Evolutionary conservation across 169 alveolate species (phyloP), one percentile per base, ranked within the genome.

Genomic region (Plasmodium gallinaceum): DNA sequence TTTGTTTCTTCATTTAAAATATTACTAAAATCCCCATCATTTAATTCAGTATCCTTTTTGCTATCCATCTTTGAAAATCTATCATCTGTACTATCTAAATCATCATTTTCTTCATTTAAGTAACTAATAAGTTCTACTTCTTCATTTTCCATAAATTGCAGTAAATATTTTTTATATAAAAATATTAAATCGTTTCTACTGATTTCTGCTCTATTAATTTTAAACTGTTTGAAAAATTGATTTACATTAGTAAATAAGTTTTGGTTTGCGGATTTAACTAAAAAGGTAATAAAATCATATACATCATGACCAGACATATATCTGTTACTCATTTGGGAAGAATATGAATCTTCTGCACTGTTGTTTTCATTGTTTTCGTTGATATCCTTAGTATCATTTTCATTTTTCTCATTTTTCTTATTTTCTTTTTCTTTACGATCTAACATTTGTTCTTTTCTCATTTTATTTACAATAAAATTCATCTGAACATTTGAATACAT

Each of bases 231-330:
- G 46, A 86, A 86, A 86, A 86, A 86, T 10, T 86, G 92, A 32
- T 86, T 86, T 4, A 86, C 75, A 60, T 86, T 86, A n/a, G 92
- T 86, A 64, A 86, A 86, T 42, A 86, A 65, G 52, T 86, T 86
- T 62, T 86, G 92, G 58, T 86, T 86, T 0, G 92, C 92, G 2
- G 92, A 69, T 20, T 74, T 71, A 24, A 86, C 87, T 62, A 86
- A 71, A 37, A 86, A 86, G 14, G 92, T 86, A 46, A 86, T 86
- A 60, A 86, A 86, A 24, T 86, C 92, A 20, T 86, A 61, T 64
- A 86, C 87, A 51, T 86, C 92, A 3, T 86, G 78, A 12, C 92
- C 92, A n/a, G 92, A 86, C 92, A 86, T 86, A 66, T 70, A 86
- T 71, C 88, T 58, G 24, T 58, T 83, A 45, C 65, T 45, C 22